These are phyloP conservation scores for Hericium rajendrae DNA, from an alignment of 768 basidiomycete species.

Conservation along the genomic window DNA sequence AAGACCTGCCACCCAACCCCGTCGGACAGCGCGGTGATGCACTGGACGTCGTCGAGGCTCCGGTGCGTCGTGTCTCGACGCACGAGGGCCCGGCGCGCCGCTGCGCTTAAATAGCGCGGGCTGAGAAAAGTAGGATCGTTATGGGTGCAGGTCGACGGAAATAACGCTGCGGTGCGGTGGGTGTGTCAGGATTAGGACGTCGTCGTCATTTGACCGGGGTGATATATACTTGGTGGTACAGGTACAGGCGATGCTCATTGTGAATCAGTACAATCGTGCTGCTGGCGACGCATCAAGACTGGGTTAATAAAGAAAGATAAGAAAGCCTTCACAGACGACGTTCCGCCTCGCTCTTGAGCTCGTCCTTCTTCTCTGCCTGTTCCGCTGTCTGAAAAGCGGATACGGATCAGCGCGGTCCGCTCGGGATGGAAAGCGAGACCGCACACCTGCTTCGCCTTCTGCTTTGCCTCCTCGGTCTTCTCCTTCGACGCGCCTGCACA, in stretches of 20 bases:
- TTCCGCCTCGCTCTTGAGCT: not conserved
- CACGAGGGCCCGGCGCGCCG: not conserved
- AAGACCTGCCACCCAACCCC: not conserved
- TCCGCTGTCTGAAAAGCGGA: not conserved
- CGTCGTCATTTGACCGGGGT: not conserved
- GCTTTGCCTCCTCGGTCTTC: not conserved
- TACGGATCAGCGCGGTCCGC: not conserved
- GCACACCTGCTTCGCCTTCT: not conserved
- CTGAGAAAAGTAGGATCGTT: not conserved
- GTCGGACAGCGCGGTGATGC: too few relatives aligned
- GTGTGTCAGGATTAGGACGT: not conserved
- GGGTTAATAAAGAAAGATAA: not conserved
- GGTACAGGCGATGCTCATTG: not conserved
- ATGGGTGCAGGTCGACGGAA: not conserved
- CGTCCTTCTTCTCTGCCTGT: not conserved
- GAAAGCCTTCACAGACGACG: not conserved
- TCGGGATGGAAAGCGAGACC: not conserved
- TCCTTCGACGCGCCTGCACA: not conserved
- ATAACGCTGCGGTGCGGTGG: not conserved
- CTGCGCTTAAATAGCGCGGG: not conserved
- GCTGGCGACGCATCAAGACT: not conserved
- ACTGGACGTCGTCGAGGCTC: not conserved
- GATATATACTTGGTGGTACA: not conserved
- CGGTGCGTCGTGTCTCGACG: not conserved
- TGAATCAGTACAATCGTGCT: not conserved